These are phyloP conservation scores for Batrachochytrium dendrobatidis DNA, from an alignment of 371 early-diverging fungal genomes.

Conservation along the genomic window DNA sequence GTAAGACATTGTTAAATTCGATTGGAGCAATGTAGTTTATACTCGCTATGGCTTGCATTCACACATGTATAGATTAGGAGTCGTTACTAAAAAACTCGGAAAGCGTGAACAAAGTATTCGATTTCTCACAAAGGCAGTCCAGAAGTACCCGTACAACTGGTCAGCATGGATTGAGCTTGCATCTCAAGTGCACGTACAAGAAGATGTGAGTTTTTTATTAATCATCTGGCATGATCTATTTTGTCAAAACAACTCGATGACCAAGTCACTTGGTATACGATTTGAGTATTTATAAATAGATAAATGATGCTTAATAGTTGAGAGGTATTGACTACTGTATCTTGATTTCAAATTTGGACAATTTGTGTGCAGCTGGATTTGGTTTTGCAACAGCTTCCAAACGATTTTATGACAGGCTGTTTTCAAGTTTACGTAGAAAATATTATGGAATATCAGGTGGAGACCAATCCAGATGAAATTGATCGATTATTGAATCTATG, in stretches of 20 bases:
- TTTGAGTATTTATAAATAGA: background rate
- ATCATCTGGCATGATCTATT: too few species aligned
- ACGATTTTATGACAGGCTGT: conserved; percentile 51
- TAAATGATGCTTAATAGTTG: too few species aligned
- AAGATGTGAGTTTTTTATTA: conserved; percentile 2
- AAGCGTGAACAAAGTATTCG: background rate
- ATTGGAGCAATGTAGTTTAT: too few species aligned
- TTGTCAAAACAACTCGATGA: background rate
- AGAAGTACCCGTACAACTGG: conserved; percentile 76
- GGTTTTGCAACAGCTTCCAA: conserved; percentile 10
- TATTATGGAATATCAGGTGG: conserved; percentile 15
- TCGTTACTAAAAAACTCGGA: background rate
- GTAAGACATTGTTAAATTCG: too few species aligned
- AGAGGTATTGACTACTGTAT: too few species aligned
- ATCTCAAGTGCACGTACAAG: background rate
- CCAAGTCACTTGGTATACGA: background rate
- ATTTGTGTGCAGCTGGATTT: conserved; percentile 1
- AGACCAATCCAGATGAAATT: background rate
- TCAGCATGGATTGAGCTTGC: conserved; percentile 82
- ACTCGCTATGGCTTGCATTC: too few species aligned
- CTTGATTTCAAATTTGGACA: too few species aligned
- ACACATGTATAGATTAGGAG: too few species aligned
- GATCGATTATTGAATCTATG: conserved; percentile 4
- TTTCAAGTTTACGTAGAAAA: conserved; percentile 50
- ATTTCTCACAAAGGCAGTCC: conserved; percentile 58